Evolutionary conservation across 306 rosid species (phyloP).

Genomic region (Hippophae rhamnoides): DNA sequence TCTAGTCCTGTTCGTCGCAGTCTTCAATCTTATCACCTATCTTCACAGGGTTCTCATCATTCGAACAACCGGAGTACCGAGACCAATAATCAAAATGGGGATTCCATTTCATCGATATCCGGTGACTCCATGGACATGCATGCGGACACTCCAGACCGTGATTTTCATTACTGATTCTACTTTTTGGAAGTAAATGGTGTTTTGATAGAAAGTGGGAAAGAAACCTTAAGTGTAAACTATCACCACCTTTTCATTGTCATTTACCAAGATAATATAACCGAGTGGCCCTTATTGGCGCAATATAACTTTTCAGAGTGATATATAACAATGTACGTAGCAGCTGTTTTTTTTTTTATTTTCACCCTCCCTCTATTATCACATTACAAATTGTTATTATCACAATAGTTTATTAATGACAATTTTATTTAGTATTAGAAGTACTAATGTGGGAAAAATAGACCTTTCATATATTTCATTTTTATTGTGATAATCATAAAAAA

Average conservation of each 20-base stretch:
- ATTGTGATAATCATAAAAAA: no score
- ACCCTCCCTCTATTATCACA: no score
- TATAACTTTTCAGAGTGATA: no score
- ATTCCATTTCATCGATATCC: conserved; percentile 41
- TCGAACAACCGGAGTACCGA: conserved; percentile 37
- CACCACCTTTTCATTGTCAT: background rate
- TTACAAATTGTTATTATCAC: no score
- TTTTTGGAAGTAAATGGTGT: conserved; percentile 17
- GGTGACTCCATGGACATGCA: conserved; percentile 64
- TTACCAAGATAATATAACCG: no score
- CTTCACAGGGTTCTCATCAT: conserved; percentile 41
- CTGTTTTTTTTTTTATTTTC: no score
- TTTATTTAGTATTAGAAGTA: no score
- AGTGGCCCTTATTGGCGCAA: no score
- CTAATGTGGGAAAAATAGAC: no score
- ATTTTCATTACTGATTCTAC: conserved; percentile 37
- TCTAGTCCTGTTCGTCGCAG: conserved; percentile 63
- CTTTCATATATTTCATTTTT: no score
- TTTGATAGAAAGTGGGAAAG: conserved; percentile 3
- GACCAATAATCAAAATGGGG: conserved; percentile 35
- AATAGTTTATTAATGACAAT: no score
- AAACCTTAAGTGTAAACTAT: background rate
- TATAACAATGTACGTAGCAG: no score
- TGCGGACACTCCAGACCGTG: conserved; percentile 52
- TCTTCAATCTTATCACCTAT: conserved; percentile 52